A percentile compares a stretch with the other conserved stretches of the same genome.
Evolutionary conservation across 495 filamentous ascomycete genomes (phyloP).

Genomic region (Neurospora cerealis): DNA sequence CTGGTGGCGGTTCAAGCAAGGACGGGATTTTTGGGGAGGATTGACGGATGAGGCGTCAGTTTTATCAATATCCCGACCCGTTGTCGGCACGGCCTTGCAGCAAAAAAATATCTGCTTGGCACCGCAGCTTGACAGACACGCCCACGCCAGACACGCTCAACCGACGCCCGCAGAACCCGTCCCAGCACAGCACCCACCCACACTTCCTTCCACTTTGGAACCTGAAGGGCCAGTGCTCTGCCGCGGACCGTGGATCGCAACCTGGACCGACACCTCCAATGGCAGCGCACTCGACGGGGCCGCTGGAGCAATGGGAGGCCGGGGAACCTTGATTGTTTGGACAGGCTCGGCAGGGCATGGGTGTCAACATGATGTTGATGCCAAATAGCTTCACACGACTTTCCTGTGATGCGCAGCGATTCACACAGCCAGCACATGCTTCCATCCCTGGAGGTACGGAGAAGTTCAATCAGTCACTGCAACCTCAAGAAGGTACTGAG

Average conservation of each 20-base stretch:
- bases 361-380: not conserved
- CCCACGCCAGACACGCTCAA: not conserved
- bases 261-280: not conserved
- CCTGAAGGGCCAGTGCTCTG: not conserved
- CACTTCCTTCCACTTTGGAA: not conserved
- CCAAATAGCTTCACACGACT: not conserved
- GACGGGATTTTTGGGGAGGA: not conserved
- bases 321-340: not conserved
- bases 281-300: no score
- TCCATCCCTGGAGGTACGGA: not conserved
- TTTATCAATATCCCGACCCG: conserved; percentile 5
- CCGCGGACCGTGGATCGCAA: not conserved
- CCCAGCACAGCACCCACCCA: conserved; percentile 1
- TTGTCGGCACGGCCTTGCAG: conserved; percentile 9
- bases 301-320: not conserved
- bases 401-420: not conserved
- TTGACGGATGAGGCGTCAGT: not conserved
- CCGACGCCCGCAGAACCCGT: conserved; percentile 1
- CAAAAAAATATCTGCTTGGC: conserved; percentile 1
- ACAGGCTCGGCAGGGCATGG: not conserved
- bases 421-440: not conserved
- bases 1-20: not conserved
- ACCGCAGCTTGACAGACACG: conserved; percentile 1
- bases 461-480: not conserved
- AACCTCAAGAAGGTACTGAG: not conserved